These are phyloP conservation scores for Nicotiana benthamiana DNA, from an alignment of 257 asterid genomes.

Conservation along the genomic window DNA sequence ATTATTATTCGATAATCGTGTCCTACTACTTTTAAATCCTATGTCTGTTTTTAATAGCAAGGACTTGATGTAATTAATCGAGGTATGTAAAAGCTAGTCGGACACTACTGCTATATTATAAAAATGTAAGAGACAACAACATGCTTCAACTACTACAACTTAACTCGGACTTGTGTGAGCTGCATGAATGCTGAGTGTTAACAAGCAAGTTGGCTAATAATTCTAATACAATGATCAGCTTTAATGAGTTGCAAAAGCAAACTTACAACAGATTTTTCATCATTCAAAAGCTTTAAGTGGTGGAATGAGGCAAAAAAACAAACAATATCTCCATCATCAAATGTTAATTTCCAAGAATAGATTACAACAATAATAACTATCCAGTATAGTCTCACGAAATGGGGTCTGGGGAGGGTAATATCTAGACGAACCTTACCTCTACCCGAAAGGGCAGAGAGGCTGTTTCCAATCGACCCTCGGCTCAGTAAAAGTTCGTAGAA, in stretches of 20 bases:
- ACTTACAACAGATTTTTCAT: background rate
- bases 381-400: too few species aligned
- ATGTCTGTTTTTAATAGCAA: too few species aligned
- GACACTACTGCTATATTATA: too few species aligned
- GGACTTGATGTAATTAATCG: too few species aligned
- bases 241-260: background rate
- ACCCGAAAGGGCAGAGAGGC: too few species aligned
- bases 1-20: too few species aligned
- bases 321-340: background rate
- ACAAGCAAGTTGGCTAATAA: background rate
- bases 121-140: too few species aligned
- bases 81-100: accelerated
- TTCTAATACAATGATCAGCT: background rate
- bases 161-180: background rate
- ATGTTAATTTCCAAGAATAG: background rate
- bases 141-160: background rate
- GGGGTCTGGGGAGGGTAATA: too few species aligned
- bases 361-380: too few species aligned
- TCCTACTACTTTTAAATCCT: too few species aligned
- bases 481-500: background rate
- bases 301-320: background rate
- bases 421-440: too few species aligned
- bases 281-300: constrained; percentile 3
- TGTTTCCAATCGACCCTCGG: too few species aligned
- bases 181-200: background rate